Conservation (phyloP, 225 moss, liverwort and hornwort genomes). For the Bryoerythrophyllum caledonicum region DNA sequence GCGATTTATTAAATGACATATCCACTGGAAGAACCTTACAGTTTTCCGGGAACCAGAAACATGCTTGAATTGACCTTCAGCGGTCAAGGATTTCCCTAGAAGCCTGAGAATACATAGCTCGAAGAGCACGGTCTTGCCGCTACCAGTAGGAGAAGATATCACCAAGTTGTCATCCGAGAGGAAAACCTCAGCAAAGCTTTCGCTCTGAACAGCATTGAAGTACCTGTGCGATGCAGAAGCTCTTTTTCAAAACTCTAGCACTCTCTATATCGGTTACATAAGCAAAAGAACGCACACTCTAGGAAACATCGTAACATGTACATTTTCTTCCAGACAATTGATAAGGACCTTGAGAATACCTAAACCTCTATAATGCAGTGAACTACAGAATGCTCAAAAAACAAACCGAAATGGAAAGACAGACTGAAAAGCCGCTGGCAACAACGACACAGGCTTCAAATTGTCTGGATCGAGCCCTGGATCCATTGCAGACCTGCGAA, state of each 20-base stretch:
- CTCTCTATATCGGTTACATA: neutral
- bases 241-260: neutral
- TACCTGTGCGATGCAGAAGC: conserved; percentile 51
- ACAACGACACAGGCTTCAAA: conserved; percentile 50
- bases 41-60: conserved; percentile 71
- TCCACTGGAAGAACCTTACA: conserved; percentile 47
- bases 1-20: neutral
- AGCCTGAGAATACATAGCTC: conserved; percentile 95
- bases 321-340: conserved; percentile 8
- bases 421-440: conserved; percentile 49
- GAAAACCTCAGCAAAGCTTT: conserved; percentile 83
- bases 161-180: conserved; percentile 86
- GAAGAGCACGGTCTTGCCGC: conserved; percentile 96
- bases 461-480: conserved; percentile 50
- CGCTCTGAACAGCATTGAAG: conserved; percentile 96
- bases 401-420: conserved; percentile 55
- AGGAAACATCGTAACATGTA: conserved; percentile 19
- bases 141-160: conserved; percentile 94
- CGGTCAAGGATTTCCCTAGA: conserved; percentile 57
- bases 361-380: neutral
- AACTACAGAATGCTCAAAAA: conserved; percentile 22
- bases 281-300: neutral
- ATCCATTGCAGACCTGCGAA: conserved; percentile 48
- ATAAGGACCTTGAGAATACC: neutral
- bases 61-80: conserved; percentile 63